A percentile compares a stretch with the other conserved stretches of the same genome.
Evolutionary conservation across 2,329 filamentous ascomycete genomes (phyloP).

Genomic region (Dendrostoma leiphaemia): DNA sequence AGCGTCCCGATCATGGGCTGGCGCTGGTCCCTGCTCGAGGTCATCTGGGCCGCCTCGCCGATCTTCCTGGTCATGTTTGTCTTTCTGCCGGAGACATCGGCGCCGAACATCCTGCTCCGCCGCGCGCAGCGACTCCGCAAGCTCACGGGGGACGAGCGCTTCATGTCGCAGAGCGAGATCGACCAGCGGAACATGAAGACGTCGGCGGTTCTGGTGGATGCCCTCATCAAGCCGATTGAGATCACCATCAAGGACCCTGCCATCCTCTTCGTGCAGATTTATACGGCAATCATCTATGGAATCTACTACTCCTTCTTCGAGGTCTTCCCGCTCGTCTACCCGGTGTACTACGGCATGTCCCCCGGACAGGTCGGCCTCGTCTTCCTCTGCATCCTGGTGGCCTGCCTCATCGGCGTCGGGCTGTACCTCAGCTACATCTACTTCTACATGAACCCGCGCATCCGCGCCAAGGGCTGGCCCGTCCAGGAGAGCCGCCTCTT

Average conservation of each 20-base stretch:
- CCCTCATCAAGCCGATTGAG: constrained; percentile 59
- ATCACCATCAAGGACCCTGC: constrained; percentile 62
- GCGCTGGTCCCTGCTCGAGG: constrained; percentile 65
- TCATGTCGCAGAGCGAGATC: constrained; percentile 64
- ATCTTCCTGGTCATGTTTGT: constrained; percentile 60
- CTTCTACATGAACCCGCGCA: constrained; percentile 50
- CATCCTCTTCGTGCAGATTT: constrained; percentile 60
- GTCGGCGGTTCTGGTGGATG: constrained; percentile 46
- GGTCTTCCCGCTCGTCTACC: constrained; percentile 64
- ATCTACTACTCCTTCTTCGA: constrained; percentile 66
- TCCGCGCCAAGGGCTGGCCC: constrained; percentile 46
- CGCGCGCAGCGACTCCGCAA: constrained; percentile 61
- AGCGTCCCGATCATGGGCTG: constrained; percentile 55
- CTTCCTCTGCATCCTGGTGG: constrained; percentile 59
- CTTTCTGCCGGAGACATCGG: constrained; percentile 62
- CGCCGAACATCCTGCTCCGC: constrained; percentile 57
- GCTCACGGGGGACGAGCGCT: constrained; percentile 52
- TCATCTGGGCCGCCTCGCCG: constrained; percentile 59
- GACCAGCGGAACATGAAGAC: constrained; percentile 54
- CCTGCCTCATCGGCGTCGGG: constrained; percentile 50
- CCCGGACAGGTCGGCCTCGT: constrained; percentile 57
- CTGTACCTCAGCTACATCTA: constrained; percentile 51
- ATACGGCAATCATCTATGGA: constrained; percentile 60
- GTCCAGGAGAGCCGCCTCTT: constrained; percentile 53
- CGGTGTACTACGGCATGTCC: constrained; percentile 57